Base-by-base conservation (phyloP, 2,329 filamentous ascomycete genomes). In the Aspergillus sp. region DNA sequence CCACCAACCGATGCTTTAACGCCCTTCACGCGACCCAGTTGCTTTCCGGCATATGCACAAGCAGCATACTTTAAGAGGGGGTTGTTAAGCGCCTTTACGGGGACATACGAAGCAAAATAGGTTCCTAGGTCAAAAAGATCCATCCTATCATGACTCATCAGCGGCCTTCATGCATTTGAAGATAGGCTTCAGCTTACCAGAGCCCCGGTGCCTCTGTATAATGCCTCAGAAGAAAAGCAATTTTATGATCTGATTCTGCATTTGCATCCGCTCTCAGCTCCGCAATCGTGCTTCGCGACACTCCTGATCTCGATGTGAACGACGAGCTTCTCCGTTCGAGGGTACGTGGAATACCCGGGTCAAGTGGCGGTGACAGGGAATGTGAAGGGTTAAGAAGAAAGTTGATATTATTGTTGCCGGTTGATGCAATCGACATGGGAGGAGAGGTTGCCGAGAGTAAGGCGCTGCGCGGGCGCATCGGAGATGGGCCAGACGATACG, bases 21-120 rank as follows among this genome's bases (percentile, higher is more conserved):
- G 3, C 75, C 75, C 49, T 74, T 71, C 6, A 81, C 73, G 33
- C 75, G 73, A 12, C 75, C 74, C 12, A 82, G 67, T 50, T 82
- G 77, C 55, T 83, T 84, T 9, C 79, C 80, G 5, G 79, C 75
- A 48, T 80, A 81, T 19, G 81, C 79, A 47, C 80, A 78, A 7
- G 78, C 77, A 6, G 80, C 76, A 53, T 71, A 70, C 50, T 71
- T 72, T 7, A 76, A 55, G 3, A 76, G 58, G 6, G 71, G 67
- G 42, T 73, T 74, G 5, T 66, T 66, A 28, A 68, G 58, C n/a
- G 80, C 77, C 54, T 76, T 76, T 3, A 82, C 71, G 1, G 79
- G 79, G 13, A 83, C 76, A 41, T 79, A 73, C 26, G 76, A 78
- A 4, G 76, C 73, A 46, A 83, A 84, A 57, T 82, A 82, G 33